A percentile compares a stretch with the other conserved stretches of the same genome.
These are phyloP conservation scores for Hypoxylon trugodes DNA, from an alignment of 495 filamentous ascomycete genomes.

Conservation along the genomic window DNA sequence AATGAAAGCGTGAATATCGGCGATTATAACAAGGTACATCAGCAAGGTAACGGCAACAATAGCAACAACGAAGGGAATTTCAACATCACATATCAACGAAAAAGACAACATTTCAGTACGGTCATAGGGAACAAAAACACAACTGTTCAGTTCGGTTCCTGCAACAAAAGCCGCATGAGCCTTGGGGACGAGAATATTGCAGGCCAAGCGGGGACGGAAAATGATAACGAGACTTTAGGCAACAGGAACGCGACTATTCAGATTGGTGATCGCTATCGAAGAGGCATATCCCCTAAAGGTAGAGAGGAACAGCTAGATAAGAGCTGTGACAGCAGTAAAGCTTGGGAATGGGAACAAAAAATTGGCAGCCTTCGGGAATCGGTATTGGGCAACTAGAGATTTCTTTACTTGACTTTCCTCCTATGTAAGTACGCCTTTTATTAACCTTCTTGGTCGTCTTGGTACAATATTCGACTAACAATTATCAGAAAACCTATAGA, in stretches of 20 bases:
- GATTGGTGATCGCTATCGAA: background rate
- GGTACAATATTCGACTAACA: no score
- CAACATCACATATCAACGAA: background rate
- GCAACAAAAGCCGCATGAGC: background rate
- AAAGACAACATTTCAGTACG: background rate
- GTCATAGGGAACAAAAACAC: background rate
- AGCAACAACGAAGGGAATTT: background rate
- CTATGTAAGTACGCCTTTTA: no score
- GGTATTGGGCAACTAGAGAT: no score
- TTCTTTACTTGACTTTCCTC: no score
- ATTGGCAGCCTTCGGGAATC: no score
- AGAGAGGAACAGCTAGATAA: no score
- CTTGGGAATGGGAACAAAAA: no score
- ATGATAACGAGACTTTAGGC: background rate
- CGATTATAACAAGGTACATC: background rate
- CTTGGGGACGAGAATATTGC: background rate
- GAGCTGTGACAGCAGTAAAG: no score
- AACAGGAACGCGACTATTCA: background rate
- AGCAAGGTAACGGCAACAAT: background rate
- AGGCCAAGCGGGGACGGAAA: background rate
- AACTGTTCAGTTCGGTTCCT: background rate
- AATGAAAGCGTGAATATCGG: no score
- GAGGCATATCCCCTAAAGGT: background rate
- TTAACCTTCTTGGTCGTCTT: no score
- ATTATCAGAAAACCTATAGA: no score